Base-by-base conservation (phyloP, 495 filamentous ascomycete genomes). In the Xeromyces bisporus region DNA sequence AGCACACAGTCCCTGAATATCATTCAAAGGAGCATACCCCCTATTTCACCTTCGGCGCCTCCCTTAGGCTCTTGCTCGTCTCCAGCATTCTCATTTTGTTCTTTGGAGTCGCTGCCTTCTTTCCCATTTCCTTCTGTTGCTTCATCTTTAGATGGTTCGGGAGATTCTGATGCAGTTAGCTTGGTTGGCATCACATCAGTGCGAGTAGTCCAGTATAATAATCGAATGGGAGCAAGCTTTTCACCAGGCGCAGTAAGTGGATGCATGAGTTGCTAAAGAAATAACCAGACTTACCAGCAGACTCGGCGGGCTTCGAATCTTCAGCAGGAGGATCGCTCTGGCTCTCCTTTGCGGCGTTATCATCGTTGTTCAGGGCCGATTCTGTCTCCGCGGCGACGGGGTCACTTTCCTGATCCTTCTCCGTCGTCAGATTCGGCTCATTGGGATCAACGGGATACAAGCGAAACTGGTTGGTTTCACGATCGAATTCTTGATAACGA, bases 401-500 rank as follows among this genome's bases (percentile, higher is more conserved):
- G 23, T 50, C 49, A 45, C 50, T 50, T 38, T 51, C 51, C 55
- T 61, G 55, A 36, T 46, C 43, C 37, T 61, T 52, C 37, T 41
- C 39, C 35, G 45, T 36, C 38, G 56, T 61, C 53, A 58, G 56
- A 58, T 20, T 10, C 34, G 43, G 28, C 31, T 29, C 35, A 33
- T 43, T 37, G 43, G 40, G 32, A 44, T 25, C 15, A 38, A 62
- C 43, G 42, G 58, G 43, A 46, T 58, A 51, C 36, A 43, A 48
- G 32, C 50, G 45, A 32, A 46, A 56, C 36, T 43, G 38, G 18
- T 47, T 28, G 37, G 49, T 56, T 36, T 43, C 38, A 40, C 30
- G 48, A 37, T 65, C 50, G 38, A 48, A 58, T 24, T 52, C 51
- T 42, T 60, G 54, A 38, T 60, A 62, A 26, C 46, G 46, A 53